These are phyloP conservation scores for Fusarium falciforme DNA, from an alignment of 2,329 filamentous ascomycete genomes.

Conservation along the genomic window DNA sequence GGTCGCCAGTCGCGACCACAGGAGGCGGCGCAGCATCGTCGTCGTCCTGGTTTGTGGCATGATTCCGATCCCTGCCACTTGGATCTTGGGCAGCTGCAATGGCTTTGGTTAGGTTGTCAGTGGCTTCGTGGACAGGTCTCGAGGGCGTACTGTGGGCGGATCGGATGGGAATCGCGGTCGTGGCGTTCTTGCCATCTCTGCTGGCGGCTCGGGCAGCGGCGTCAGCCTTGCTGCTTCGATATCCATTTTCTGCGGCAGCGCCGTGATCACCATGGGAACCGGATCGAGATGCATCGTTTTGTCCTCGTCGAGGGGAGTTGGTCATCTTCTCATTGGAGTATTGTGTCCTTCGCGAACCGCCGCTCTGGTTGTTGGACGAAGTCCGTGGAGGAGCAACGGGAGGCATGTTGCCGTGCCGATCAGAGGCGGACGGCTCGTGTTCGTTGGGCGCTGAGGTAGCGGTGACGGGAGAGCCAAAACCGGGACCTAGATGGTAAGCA, in stretches of 20 bases:
- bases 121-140: slow-evolving; percentile 78
- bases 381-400: slow-evolving; percentile 83
- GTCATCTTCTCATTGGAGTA: slow-evolving; percentile 59
- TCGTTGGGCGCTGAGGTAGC: slow-evolving; percentile 53
- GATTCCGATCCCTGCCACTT: slow-evolving; percentile 44
- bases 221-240: slow-evolving; percentile 52
- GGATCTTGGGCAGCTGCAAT: slow-evolving; percentile 56
- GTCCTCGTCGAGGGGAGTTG: slow-evolving; percentile 56
- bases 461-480: slow-evolving; percentile 62
- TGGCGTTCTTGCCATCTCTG: slow-evolving; percentile 53
- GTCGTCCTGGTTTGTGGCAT: slow-evolving; percentile 39
- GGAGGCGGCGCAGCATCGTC: slow-evolving; percentile 59
- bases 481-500: slow-evolving; percentile 52
- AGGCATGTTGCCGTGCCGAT: slow-evolving; percentile 70
- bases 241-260: slow-evolving; percentile 42
- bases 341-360: slow-evolving; percentile 57
- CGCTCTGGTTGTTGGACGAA: slow-evolving; percentile 72
- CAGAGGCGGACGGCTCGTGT: slow-evolving; percentile 57
- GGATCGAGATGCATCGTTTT: slow-evolving; percentile 50
- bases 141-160: slow-evolving; percentile 56
- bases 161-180: slow-evolving; percentile 60
- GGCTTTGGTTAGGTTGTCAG: slow-evolving; percentile 81
- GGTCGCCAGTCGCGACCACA: slow-evolving; percentile 56
- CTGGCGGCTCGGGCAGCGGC: slow-evolving; percentile 53
- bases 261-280: slow-evolving; percentile 49